Evolutionary conservation across 176 grass and related monocot species (phyloP).

Genomic region (Rhynchospora pubera): DNA sequence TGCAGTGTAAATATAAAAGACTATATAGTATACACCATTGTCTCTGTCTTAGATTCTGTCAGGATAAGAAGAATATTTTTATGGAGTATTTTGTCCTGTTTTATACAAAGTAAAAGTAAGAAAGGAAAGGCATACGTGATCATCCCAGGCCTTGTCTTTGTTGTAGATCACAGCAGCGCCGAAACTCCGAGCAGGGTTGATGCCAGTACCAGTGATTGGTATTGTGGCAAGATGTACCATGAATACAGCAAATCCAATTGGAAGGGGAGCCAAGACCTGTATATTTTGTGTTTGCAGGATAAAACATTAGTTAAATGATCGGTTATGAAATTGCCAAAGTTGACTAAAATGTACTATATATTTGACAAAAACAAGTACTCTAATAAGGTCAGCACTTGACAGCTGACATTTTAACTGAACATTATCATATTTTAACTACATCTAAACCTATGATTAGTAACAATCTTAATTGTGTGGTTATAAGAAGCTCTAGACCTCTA

Average conservation of each 20-base stretch:
- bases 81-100: neutral
- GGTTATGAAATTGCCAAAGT: neutral
- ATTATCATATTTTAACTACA: neutral
- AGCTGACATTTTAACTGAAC: neutral
- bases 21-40: neutral
- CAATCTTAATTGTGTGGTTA: neutral
- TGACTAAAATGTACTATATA: neutral
- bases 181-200: slow-evolving; percentile 86
- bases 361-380: neutral
- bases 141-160: slow-evolving; percentile 77
- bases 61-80: neutral
- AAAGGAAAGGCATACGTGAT: slow-evolving; percentile 47
- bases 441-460: neutral
- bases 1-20: neutral
- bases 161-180: slow-evolving; percentile 90
- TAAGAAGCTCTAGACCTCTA: neutral
- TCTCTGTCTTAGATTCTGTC: neutral
- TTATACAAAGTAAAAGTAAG: neutral
- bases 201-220: slow-evolving; percentile 89
- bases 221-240: slow-evolving; percentile 95
- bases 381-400: neutral
- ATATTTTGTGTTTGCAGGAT: neutral
- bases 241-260: slow-evolving; percentile 95
- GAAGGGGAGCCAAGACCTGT: slow-evolving; percentile 89
- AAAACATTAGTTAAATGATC: neutral